Conservation (phyloP, 371 early-diverging fungal genomes). For the Furculomyces boomerangus region DNA sequence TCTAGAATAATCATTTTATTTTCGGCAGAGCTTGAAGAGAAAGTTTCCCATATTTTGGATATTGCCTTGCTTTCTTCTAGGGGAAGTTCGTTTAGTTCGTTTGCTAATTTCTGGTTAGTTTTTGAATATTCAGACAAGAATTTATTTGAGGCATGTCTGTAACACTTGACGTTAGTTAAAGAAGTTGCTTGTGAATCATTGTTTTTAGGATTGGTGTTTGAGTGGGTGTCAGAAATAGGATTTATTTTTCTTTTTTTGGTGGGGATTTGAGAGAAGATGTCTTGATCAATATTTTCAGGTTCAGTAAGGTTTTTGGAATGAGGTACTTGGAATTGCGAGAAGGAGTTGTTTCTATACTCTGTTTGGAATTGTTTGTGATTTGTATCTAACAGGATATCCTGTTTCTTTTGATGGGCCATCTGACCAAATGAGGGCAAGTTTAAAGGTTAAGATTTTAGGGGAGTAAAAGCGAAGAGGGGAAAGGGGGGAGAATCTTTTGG, state of each 20-base stretch:
- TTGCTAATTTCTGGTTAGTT: slow-evolving; percentile 5
- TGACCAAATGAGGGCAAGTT: no score
- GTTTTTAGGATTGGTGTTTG: not conserved
- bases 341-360: no score
- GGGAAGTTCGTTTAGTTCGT: not conserved
- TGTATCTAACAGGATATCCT: no score
- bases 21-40: slow-evolving; percentile 20
- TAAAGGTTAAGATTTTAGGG: no score
- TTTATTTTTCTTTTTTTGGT: not conserved
- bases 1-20: slow-evolving; percentile 40
- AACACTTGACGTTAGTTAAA: slow-evolving; percentile 11
- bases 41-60: not conserved
- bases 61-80: not conserved
- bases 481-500: no score
- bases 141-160: slow-evolving; percentile 19
- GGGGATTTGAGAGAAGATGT: no score
- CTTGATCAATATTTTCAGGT: no score
- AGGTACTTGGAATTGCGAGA: no score
- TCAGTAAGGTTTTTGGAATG: no score
- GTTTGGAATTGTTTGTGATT: no score
- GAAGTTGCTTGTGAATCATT: not conserved
- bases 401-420: no score
- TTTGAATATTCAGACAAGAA: slow-evolving; percentile 16
- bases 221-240: not conserved
- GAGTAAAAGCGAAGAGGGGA: no score